Evolutionary conservation across 768 basidiomycete species (phyloP).

Genomic region (Pisolithus sp.): DNA sequence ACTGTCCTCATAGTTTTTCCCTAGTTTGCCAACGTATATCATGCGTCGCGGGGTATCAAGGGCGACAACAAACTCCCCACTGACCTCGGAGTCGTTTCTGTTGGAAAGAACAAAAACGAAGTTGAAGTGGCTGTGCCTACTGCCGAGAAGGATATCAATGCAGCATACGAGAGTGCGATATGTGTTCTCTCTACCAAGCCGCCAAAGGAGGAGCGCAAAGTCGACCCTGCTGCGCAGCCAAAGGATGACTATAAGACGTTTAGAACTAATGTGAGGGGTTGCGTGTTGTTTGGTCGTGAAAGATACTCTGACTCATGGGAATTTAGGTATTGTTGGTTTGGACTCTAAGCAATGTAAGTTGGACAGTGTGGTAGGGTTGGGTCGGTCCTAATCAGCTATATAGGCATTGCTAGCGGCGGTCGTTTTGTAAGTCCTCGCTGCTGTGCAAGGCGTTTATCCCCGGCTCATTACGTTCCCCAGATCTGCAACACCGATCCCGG

Average conservation of each 20-base stretch:
- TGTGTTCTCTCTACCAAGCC: conserved; percentile 73
- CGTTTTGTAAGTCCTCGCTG: conserved; percentile 51
- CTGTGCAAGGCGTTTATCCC: not conserved
- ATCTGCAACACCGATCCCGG: conserved; percentile 44
- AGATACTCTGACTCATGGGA: not conserved
- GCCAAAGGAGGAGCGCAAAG: conserved; percentile 60
- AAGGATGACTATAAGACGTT: conserved; percentile 88
- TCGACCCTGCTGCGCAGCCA: conserved; percentile 56
- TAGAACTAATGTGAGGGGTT: conserved; percentile 65
- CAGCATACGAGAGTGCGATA: conserved; percentile 87
- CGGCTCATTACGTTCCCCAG: conserved; percentile 1
- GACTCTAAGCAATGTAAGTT: conserved; percentile 74
- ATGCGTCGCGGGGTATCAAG: conserved; percentile 94
- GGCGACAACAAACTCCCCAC: conserved; percentile 83
- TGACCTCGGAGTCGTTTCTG: conserved; percentile 78
- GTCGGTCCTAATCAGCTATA: conserved; percentile 8
- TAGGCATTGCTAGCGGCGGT: conserved; percentile 68
- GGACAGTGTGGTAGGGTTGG: conserved; percentile 18
- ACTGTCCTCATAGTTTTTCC: conserved; percentile 1
- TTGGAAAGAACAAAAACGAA: conserved; percentile 61
- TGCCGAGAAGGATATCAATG: conserved; percentile 82
- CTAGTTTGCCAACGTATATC: conserved; percentile 83
- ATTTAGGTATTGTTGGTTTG: conserved; percentile 71
- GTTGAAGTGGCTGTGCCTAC: conserved; percentile 86
- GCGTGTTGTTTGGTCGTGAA: not conserved